These are phyloP conservation scores for Verticillium zaregamsianum DNA, from an alignment of 2,329 filamentous ascomycete genomes.

Conservation along the genomic window DNA sequence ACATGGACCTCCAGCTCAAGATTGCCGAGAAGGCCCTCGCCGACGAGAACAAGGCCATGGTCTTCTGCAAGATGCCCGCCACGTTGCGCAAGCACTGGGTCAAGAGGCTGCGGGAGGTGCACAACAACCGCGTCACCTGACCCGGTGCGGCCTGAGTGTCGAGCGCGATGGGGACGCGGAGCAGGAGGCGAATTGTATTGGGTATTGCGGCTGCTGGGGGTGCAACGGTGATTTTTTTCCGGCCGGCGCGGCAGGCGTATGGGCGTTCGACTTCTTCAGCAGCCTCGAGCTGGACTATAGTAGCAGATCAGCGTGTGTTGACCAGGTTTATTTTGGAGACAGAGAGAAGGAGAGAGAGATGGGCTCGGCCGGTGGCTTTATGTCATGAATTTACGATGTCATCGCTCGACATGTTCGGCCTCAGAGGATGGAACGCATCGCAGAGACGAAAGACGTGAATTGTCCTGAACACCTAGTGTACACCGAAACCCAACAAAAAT, in stretches of 20 bases:
- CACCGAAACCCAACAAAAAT: not conserved
- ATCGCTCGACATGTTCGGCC: not conserved
- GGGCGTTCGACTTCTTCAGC: not conserved
- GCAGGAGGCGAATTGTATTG: not conserved
- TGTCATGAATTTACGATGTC: not conserved
- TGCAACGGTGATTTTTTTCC: not conserved
- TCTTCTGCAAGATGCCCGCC: slow-evolving; percentile 58
- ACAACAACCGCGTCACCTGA: slow-evolving; percentile 29
- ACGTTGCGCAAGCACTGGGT: slow-evolving; percentile 53
- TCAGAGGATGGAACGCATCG: not conserved
- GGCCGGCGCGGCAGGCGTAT: not conserved
- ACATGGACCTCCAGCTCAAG: slow-evolving; percentile 54
- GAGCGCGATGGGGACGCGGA: not conserved
- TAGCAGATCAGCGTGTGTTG: not conserved
- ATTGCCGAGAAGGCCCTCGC: slow-evolving; percentile 55
- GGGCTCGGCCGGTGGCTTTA: not conserved
- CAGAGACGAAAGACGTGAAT: not conserved
- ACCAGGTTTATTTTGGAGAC: not conserved
- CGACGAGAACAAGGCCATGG: slow-evolving; percentile 57
- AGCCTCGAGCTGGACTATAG: not conserved
- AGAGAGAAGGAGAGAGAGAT: not conserved
- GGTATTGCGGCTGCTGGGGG: not conserved
- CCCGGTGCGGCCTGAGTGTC: not conserved
- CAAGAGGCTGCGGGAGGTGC: slow-evolving; percentile 43
- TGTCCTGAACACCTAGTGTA: not conserved